These are phyloP conservation scores for Hygrocybe coccinea DNA, from an alignment of 768 basidiomycete genomes.

Conservation along the genomic window DNA sequence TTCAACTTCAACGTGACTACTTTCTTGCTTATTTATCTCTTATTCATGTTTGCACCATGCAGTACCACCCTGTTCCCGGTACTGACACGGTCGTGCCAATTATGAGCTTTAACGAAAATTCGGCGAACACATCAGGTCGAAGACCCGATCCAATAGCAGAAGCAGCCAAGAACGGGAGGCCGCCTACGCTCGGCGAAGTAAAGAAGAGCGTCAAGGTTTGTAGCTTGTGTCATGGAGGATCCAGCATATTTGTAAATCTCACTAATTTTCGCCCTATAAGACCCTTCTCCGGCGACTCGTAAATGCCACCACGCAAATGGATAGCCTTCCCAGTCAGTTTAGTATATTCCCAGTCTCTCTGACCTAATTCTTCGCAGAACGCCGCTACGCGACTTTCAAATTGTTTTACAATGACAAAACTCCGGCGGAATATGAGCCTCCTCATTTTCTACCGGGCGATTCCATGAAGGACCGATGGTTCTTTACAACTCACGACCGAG, in stretches of 20 bases:
- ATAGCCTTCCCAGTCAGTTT: conserved; percentile 66
- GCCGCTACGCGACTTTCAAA: conserved; percentile 85
- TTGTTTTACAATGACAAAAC: conserved; percentile 77
- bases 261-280: conserved; percentile 34
- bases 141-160: conserved; percentile 36
- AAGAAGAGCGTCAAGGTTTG: conserved; percentile 77
- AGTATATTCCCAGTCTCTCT: not conserved
- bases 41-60: not conserved
- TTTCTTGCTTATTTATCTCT: not conserved
- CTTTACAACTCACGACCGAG: conserved; percentile 70
- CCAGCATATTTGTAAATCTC: not conserved
- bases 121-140: conserved; percentile 44
- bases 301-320: conserved; percentile 76
- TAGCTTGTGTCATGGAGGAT: not conserved
- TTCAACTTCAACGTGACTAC: conserved; percentile 71
- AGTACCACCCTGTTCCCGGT: conserved; percentile 71
- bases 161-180: conserved; percentile 53
- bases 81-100: conserved; percentile 58
- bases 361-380: conserved; percentile 40
- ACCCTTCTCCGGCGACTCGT: conserved; percentile 72
- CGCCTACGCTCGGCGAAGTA: conserved; percentile 75
- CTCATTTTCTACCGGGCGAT: conserved; percentile 70
- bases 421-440: conserved; percentile 81
- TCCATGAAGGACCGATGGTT: conserved; percentile 69
- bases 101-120: conserved; percentile 63